These are phyloP conservation scores for Fusarium sp. DNA, from an alignment of 2,329 filamentous ascomycete species.

Conservation along the genomic window DNA sequence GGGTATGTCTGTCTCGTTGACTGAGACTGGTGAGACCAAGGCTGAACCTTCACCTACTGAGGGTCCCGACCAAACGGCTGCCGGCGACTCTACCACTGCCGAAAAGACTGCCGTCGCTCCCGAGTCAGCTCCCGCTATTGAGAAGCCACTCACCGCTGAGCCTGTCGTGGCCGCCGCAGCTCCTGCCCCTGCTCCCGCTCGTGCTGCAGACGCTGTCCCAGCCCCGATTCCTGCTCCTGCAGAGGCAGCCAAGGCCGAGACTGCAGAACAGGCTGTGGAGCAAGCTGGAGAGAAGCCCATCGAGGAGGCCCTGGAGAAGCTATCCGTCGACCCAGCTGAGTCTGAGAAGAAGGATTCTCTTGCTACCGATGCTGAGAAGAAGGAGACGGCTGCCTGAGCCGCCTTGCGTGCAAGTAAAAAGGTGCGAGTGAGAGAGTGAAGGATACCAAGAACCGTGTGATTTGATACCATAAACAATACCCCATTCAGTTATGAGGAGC, in stretches of 20 bases:
- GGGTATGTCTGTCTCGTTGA: constrained; percentile 47
- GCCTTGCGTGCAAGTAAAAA: background rate
- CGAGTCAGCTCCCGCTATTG: background rate
- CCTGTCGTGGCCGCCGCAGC: background rate
- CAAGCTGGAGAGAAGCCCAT: constrained; percentile 32
- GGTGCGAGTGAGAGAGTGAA: background rate
- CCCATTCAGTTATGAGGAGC: constrained; percentile 21
- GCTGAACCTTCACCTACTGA: background rate
- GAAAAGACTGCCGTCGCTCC: background rate
- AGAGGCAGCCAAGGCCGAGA: constrained; percentile 33
- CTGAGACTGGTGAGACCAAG: constrained; percentile 14
- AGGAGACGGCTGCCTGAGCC: constrained; percentile 12
- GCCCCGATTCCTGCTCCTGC: constrained; percentile 22
- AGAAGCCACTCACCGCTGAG: constrained; percentile 3
- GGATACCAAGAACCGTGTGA: constrained; percentile 20
- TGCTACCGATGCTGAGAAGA: constrained; percentile 16
- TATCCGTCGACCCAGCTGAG: constrained; percentile 21
- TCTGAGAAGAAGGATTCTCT: constrained; percentile 10
- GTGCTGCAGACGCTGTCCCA: constrained; percentile 1
- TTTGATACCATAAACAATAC: constrained; percentile 32
- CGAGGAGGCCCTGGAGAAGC: constrained; percentile 29
- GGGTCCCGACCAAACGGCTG: background rate
- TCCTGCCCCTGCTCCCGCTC: background rate
- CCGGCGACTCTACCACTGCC: background rate
- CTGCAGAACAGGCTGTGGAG: constrained; percentile 24